Evolutionary conservation across 371 early-diverging fungal species (phyloP), one percentile per base, ranked within the genome.

Genomic region (Mycotypha africana): DNA sequence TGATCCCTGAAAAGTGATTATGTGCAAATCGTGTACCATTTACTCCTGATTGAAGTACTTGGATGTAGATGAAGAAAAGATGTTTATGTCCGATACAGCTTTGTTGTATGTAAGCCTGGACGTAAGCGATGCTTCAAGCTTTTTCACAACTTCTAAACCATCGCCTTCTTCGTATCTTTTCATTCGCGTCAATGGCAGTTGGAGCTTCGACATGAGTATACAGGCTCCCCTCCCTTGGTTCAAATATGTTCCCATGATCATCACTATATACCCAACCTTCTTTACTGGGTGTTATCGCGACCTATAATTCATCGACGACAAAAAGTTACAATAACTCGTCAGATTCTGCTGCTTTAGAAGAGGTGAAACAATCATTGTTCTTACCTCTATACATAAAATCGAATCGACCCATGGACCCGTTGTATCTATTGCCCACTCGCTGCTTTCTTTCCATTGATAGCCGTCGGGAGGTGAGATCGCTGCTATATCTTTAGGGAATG

Each of bases 201-300:
- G 44, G 26, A 9, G 33, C 28, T 34, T 37, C 44, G 4, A 26
- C 32, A 41, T 41, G 23, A 23, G 11, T 48, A 40, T 25, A 41
- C 41, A 25, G 49, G 49, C 4, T 33, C 26, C 3, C 20, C 20
- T 21, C 50, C 37, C n/a, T n/a, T 31, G 60, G 43, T 16, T 24
- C 31, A 11, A 47, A 47, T 1, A 56, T 34, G 2, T 37, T 51
- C 62, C 55, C 49, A 15, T 49, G 24, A 24, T 57, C 38, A 35
- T 65, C 62, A 9, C 45, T 50, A 25, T 65, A 65, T 11, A 61
- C 39, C 65, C 65, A 65, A 10, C 65, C 65, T 19, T 51, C 51
- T 11, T 61, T 54, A 37, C 57, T 62, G 7, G 62, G 51, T 17
- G 30, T 42, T 7, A 57, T 51, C 26, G 30, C 17, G 28, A 41